phyloP scores from a whole-genome alignment of 176 grass and related monocot species.

The Triticum urartu region DNA sequence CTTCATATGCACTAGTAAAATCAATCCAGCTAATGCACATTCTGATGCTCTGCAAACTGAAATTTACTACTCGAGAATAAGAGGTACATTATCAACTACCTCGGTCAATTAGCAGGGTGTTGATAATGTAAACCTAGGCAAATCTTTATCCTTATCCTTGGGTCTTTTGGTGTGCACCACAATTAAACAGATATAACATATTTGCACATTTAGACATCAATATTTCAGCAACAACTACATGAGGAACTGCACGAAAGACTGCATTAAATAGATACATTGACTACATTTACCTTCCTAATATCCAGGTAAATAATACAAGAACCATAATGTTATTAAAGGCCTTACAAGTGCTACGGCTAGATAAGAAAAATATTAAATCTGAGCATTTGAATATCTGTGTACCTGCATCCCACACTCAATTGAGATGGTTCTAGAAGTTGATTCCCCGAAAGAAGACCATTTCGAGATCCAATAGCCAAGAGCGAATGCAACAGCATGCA shows the following conservation, averaged over 20 bases:
- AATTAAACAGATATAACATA: background rate
- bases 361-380: constrained; percentile 20
- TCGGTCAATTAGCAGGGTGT: background rate
- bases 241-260: background rate
- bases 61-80: background rate
- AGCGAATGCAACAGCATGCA: constrained; percentile 83
- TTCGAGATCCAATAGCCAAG: constrained; percentile 82
- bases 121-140: constrained; percentile 24
- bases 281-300: constrained; percentile 6
- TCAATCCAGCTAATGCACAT: background rate
- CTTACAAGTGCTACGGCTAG: constrained; percentile 14
- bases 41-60: background rate
- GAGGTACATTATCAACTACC: constrained; percentile 9
- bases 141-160: background rate
- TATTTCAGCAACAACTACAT: background rate
- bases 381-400: constrained; percentile 19
- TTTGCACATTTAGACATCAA: background rate
- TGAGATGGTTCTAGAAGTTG: constrained; percentile 89
- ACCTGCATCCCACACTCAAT: constrained; percentile 99
- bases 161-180: background rate
- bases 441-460: constrained; percentile 77
- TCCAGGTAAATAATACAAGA: constrained; percentile 22
- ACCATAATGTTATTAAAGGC: background rate
- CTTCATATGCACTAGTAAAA: background rate
- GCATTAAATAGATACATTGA: background rate